Conservation (phyloP, 495 filamentous ascomycete genomes). For the Chaetomium cochliodes region DNA sequence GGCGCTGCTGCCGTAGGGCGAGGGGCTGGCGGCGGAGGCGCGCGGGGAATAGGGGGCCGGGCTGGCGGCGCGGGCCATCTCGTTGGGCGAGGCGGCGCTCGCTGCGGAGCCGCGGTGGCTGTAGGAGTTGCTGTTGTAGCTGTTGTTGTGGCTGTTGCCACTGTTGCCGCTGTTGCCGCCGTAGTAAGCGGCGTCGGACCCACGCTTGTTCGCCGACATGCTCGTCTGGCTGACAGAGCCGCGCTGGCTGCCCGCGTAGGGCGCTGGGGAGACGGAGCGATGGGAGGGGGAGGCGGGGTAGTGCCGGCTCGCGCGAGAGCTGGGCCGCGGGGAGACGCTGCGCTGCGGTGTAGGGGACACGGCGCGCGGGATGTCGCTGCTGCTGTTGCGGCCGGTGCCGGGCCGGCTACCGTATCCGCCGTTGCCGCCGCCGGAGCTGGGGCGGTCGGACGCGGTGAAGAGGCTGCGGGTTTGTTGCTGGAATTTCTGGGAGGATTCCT, state of each 20-base stretch:
- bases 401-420: slow-evolving; percentile 40
- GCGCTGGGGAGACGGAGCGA: slow-evolving; percentile 53
- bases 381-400: slow-evolving; percentile 36
- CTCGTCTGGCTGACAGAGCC: slow-evolving; percentile 35
- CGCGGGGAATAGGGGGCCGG: slow-evolving; percentile 42
- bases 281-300: slow-evolving; percentile 34
- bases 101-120: not conserved
- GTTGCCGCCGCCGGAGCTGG: slow-evolving; percentile 36
- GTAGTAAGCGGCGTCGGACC: slow-evolving; percentile 55
- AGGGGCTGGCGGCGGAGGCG: not conserved
- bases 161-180: slow-evolving; percentile 52
- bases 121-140: not conserved
- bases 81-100: slow-evolving; percentile 22
- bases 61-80: slow-evolving; percentile 56
- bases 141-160: not conserved
- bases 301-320: slow-evolving; percentile 27
- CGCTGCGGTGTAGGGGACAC: slow-evolving; percentile 52
- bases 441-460: slow-evolving; percentile 54
- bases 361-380: slow-evolving; percentile 51
- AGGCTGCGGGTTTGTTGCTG: slow-evolving; percentile 78
- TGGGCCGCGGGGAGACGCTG: slow-evolving; percentile 53
- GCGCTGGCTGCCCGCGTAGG: slow-evolving; percentile 48
- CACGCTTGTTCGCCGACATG: slow-evolving; percentile 46
- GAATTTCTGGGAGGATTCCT: slow-evolving; percentile 85
- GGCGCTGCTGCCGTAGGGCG: not conserved